Evolutionary conservation across 2,329 filamentous ascomycete genomes (phyloP).

Genomic region (Sphaerulina vaccinii): DNA sequence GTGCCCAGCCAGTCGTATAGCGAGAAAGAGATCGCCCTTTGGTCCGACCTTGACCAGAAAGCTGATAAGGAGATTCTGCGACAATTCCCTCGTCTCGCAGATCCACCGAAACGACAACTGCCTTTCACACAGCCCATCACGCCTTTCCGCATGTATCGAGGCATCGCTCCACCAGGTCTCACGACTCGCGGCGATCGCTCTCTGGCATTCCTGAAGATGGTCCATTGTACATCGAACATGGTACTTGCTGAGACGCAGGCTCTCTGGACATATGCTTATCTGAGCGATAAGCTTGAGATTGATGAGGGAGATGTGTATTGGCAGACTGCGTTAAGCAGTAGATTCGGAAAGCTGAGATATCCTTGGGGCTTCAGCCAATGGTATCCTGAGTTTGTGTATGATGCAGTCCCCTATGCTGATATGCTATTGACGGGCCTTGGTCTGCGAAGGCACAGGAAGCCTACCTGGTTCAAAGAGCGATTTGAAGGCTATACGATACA

Average conservation of each 20-base stretch:
- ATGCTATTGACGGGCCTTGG: slow-evolving; percentile 19
- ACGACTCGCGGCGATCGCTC: slow-evolving; percentile 15
- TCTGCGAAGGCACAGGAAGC: slow-evolving; percentile 13
- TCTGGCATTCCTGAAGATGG: slow-evolving; percentile 18
- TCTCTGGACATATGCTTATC: slow-evolving; percentile 17
- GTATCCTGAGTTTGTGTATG: slow-evolving; percentile 22
- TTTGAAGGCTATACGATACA: slow-evolving; percentile 19
- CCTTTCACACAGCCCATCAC: slow-evolving; percentile 15
- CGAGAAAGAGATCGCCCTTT: slow-evolving; percentile 9
- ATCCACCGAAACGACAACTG: slow-evolving; percentile 10
- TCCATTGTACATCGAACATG: slow-evolving; percentile 17
- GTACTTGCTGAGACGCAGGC: slow-evolving; percentile 16
- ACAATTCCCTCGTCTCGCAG: slow-evolving; percentile 12
- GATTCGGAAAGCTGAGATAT: slow-evolving; percentile 17
- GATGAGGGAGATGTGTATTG: slow-evolving; percentile 12
- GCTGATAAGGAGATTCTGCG: slow-evolving; percentile 16
- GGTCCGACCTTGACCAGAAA: slow-evolving; percentile 6
- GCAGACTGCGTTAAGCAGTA: slow-evolving; percentile 10
- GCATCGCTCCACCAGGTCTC: slow-evolving; percentile 13
- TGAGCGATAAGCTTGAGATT: slow-evolving; percentile 12
- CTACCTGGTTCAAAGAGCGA: slow-evolving; percentile 13
- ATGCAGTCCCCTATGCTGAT: slow-evolving; percentile 18
- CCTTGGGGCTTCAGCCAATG: slow-evolving; percentile 18
- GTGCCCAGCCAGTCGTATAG: slow-evolving; percentile 13
- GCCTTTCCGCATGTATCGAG: slow-evolving; percentile 18